Base-by-base conservation (phyloP, 345 rosid genomes). In the Mercurialis annua region DNA sequence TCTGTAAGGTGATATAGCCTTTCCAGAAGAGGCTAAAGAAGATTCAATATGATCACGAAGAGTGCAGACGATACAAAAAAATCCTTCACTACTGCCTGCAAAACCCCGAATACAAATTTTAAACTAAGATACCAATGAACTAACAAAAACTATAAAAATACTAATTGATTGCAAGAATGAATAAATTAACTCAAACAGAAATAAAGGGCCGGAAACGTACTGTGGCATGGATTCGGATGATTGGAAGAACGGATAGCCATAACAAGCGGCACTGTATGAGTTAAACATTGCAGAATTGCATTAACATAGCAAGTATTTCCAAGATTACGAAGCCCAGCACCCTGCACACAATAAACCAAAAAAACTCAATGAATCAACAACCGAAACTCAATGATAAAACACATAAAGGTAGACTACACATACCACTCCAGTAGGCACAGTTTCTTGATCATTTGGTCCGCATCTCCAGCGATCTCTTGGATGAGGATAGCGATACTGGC, bases 251-350 rank as follows among this genome's bases (percentile, higher is more conserved):
- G 75, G 61, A 95, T 87, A 60, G 78, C 84, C 70, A 79, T 73
- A 46, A 92, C 77, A 60, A 92, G 71, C 0, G 92, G 90, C 67
- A 92, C 88, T 0, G 98, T 88, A 62, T 95, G 99, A 10, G 97
- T 90, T 52, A 95, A 71, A 74, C 99, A 92, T 66, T 95, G 99
- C 73, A 95, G 72, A 36, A 92, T 82, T 6, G 93, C 86, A 69
- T 95, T 95, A 33, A 95, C 62, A 65, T 86, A 95, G 78, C 99
- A 95, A 2, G 89, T 88, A 70, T 90, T 88, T 15, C 98, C 99
- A 54, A 84, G 67, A 78, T 95, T 95, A 21, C 11, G 63, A 53
- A 95, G 84, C 47, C 97, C 99, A 30, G 90, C 90, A 26, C 97
- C 99, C 99, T 95, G 73, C 67, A 71, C 56, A 69, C 59, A n/a